Conservation (phyloP, 75 land plant genomes). For the Selaginella tamariscina region DNA sequence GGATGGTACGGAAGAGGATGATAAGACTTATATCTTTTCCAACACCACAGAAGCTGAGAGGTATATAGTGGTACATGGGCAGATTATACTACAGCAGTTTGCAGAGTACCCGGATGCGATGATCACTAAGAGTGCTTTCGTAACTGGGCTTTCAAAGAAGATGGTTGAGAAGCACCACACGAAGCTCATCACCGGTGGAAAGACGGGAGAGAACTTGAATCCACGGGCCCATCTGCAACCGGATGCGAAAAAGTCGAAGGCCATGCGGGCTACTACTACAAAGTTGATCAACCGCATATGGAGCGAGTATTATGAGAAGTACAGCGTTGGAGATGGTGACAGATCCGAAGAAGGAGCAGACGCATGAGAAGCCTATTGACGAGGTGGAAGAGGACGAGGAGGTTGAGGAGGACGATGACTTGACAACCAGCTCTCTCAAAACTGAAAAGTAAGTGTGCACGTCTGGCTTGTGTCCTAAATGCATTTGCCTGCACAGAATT, state of each 20-base stretch:
- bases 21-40: slow-evolving; percentile 47
- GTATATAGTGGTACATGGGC: slow-evolving; percentile 89
- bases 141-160: slow-evolving; percentile 41
- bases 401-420: slow-evolving; percentile 41
- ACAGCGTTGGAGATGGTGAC: slow-evolving; percentile 31
- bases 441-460: too few species aligned
- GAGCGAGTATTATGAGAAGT: slow-evolving; percentile 59
- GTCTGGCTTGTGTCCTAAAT: too few species aligned
- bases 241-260: slow-evolving; percentile 38
- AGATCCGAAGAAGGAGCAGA: slow-evolving; percentile 14
- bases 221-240: slow-evolving; percentile 64
- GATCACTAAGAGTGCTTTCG: slow-evolving; percentile 58
- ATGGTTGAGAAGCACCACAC: slow-evolving; percentile 90
- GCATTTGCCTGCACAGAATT: too few species aligned
- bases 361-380: slow-evolving; percentile 22
- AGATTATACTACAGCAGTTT: slow-evolving; percentile 83
- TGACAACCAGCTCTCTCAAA: too few species aligned
- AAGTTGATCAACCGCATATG: slow-evolving; percentile 72
- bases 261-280: slow-evolving; percentile 92
- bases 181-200: slow-evolving; percentile 67
- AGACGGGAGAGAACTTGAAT: slow-evolving; percentile 48
- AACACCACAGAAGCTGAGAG: slow-evolving; percentile 58
- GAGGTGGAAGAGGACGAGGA: slow-evolving; percentile 41
- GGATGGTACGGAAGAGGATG: not conserved
- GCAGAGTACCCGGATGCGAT: slow-evolving; percentile 72